Base-by-base conservation (phyloP, 164 flowering plant genomes). In the Piper longum region DNA sequence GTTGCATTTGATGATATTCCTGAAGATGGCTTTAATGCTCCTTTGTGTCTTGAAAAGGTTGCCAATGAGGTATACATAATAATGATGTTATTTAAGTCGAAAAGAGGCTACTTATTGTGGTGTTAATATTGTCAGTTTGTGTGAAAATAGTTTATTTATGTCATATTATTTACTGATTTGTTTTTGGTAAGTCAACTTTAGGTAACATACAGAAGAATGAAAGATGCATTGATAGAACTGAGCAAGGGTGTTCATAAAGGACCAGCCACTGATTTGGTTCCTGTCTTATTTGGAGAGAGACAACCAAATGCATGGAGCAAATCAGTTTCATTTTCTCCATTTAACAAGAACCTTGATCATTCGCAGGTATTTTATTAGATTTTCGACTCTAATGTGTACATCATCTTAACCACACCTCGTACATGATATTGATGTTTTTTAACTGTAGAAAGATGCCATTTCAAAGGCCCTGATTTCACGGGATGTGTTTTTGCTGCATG, bases 1-100 rank as follows among this genome's bases (percentile, higher is more conserved):
- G 89, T 89, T 69, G 99, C 89, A 57, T 95, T 95, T 82, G 99
- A 87, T 72, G 97, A 91, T 67, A 76, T 95, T 65, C 99, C 97
- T 59, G 97, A 91, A 71, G 97, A 95, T 16, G 99, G 99, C 69
- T 76, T 95, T 65, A 87, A 83, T 73, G 81, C 74, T 77, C 80
- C 99, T 18, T 65, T 95, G 56, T 87, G 99, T 42, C 85, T 95
- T 74, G 97, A 95, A 71, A 95, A 91, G 77, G 75, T 95, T 62
- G 96, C 96, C 69, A 91, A 95, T 77, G 99, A 95, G 97, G 99
- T 93, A 69, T 41, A 40, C 9, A 5, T 48, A 8, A 48, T 48
- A 8, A 12, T 48, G 36, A 0, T 48, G 0, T 48, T 48, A 8
- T 48, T 48, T 48, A 9, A 48, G 9, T 48, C 9, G 11, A 48